A percentile compares a stretch with the other conserved stretches of the same genome.
phyloP scores from a whole-genome alignment of 352 stramenopile genomes.

The Phytophthora niederhauseri region DNA sequence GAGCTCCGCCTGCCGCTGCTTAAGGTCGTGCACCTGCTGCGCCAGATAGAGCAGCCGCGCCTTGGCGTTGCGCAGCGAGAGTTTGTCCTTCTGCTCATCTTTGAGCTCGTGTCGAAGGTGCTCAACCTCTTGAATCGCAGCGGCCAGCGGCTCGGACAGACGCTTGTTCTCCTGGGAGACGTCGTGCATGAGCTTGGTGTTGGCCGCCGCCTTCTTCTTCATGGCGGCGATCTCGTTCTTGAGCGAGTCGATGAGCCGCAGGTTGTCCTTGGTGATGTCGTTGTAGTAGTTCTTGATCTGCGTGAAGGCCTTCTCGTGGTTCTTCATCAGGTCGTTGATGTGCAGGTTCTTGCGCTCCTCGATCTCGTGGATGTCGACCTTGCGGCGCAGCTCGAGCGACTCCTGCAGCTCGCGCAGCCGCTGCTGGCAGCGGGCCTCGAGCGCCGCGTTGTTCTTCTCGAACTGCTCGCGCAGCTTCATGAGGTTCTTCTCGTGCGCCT shows the following conservation, averaged over 20 bases:
- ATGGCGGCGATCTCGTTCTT: conserved; percentile 94
- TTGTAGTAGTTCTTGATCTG: conserved; percentile 98
- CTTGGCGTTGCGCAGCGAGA: conserved; percentile 91
- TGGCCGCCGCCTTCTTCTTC: conserved; percentile 92
- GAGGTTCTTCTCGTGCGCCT: conserved; percentile 94
- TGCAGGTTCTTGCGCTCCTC: conserved; percentile 96
- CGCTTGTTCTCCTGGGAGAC: conserved; percentile 94
- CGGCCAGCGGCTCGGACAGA: conserved; percentile 86
- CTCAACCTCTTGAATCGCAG: conserved; percentile 90
- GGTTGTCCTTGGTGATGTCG: conserved; percentile 95
- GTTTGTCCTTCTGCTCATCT: conserved; percentile 92
- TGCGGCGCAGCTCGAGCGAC: conserved; percentile 91
- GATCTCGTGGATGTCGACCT: conserved; percentile 94
- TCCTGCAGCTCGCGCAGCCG: conserved; percentile 76
- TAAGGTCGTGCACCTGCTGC: conserved; percentile 71
- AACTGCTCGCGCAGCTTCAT: conserved; percentile 92
- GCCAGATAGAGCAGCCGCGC: conserved; percentile 82
- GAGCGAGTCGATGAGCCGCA: conserved; percentile 92
- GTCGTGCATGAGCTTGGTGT: conserved; percentile 94
- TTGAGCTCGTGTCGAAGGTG: conserved; percentile 90
- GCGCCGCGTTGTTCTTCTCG: conserved; percentile 80
- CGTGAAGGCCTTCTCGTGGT: conserved; percentile 93
- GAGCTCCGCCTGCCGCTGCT: conserved; percentile 68
- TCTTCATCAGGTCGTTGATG: conserved; percentile 96
- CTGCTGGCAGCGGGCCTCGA: conserved; percentile 76